These are phyloP conservation scores for Lachnellula hyalina DNA, from an alignment of 2,329 filamentous ascomycete genomes.

Conservation along the genomic window DNA sequence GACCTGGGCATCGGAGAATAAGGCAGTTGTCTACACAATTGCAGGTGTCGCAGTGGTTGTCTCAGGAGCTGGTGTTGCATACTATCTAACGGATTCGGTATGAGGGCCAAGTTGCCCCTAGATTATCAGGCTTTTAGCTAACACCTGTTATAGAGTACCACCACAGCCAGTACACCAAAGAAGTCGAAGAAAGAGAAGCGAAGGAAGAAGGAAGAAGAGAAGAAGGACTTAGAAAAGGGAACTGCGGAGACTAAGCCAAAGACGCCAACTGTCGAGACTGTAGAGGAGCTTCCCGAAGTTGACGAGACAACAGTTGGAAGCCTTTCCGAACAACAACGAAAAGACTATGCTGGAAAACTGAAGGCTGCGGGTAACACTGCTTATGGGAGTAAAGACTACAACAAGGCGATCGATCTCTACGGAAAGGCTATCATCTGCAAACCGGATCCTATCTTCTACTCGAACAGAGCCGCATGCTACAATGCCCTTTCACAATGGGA, in stretches of 20 bases:
- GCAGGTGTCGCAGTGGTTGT: constrained; percentile 90
- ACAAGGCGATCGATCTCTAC: constrained; percentile 89
- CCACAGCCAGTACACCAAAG: constrained; percentile 40
- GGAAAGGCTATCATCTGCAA: constrained; percentile 95
- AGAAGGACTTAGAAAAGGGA: constrained; percentile 60
- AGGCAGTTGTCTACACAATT: constrained; percentile 91
- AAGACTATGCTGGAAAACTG: constrained; percentile 82
- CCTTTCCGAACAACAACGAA: constrained; percentile 62
- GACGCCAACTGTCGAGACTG: constrained; percentile 48
- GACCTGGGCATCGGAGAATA: constrained; percentile 91
- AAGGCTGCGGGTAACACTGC: constrained; percentile 96
- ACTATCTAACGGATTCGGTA: constrained; percentile 71
- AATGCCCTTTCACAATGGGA: constrained; percentile 92
- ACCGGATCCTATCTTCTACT: constrained; percentile 96
- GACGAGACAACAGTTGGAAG: constrained; percentile 49
- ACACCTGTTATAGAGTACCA: constrained; percentile 22
- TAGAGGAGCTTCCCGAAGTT: constrained; percentile 65
- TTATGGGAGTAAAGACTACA: constrained; percentile 90
- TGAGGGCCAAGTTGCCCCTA: constrained; percentile 24
- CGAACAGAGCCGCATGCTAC: constrained; percentile 95
- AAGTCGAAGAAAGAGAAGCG: constrained; percentile 87
- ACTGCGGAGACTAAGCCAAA: constrained; percentile 38
- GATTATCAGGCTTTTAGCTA: constrained; percentile 8
- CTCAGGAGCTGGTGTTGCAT: constrained; percentile 84
- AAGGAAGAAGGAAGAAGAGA: constrained; percentile 76